Base-by-base conservation (phyloP, 495 filamentous ascomycete species). In the Pyronema domesticum region DNA sequence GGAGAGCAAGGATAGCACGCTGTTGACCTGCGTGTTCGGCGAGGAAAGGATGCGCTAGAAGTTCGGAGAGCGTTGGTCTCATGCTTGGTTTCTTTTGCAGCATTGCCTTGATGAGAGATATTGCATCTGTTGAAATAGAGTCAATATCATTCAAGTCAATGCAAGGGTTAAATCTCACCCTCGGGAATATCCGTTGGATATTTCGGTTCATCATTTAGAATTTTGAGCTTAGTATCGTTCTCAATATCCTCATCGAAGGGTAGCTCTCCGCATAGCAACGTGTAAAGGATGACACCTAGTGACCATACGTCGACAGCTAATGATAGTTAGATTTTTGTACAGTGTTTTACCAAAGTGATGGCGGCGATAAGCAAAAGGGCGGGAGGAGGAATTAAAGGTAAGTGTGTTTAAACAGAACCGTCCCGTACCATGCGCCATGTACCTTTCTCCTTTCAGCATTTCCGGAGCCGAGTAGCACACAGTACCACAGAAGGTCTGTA, bases 381-480 rank as follows among this genome's bases (percentile, higher is more conserved):
- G 19, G 17, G 11, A 10, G 36, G 43, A 46, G 45, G 37, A 45
- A 37, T 17, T 23, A 11, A 33, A 40, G 39, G 42, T 33, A 58
- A 54, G 47, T 51, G 30, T 35, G 48, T 52, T 49, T 53, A 55
- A 64, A 53, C 23, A 51, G 61, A 60, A 54, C 55, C 54, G 59
- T 60, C 50, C 53, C 63, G 52, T 65, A 65, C 63, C 63, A 44
- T 65, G 57, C 40, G 63, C 63, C 57, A 65, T 62, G 43, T 98
- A 98, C 66, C 93, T 96, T 69, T 98, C 91, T 37, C 88, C 93
- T 66, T 91, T 94, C 36, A 98, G 75, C 91, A 98, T 96, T 66
- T 98, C 91, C 2, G 91, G 91, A 7, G 91, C 91, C 56, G 86
- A 94, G 68, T 98, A 98, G 70, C 89, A 95, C 57, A 98, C 81